Conservation (phyloP, 2,329 filamentous ascomycete genomes). For the Colletotrichum musae region DNA sequence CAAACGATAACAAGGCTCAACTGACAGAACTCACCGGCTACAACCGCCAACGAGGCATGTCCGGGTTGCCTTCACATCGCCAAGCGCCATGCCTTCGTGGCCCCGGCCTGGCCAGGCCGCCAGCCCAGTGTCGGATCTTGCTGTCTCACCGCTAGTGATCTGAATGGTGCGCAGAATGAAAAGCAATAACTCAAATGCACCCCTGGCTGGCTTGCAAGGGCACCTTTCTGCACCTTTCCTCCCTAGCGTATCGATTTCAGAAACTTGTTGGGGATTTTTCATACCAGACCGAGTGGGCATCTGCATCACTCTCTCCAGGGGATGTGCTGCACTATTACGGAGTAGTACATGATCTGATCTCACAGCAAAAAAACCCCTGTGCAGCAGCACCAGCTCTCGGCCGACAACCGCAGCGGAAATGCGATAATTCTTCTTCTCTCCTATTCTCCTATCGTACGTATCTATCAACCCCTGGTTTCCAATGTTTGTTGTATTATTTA, state of each 20-base stretch:
- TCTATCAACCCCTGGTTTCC: too few relatives aligned
- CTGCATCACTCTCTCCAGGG: not conserved
- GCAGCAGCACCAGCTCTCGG: conserved; percentile 2
- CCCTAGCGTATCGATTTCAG: not conserved
- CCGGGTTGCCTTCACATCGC: conserved; percentile 4
- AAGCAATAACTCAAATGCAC: conserved; percentile 23
- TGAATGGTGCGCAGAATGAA: conserved; percentile 14
- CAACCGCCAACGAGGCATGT: not conserved
- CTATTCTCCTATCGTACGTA: too few relatives aligned
- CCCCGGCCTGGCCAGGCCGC: conserved; percentile 16
- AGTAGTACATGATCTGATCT: not conserved
- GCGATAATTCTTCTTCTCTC: not conserved
- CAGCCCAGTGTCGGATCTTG: conserved; percentile 17
- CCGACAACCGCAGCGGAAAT: not conserved
- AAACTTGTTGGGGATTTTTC: conserved; percentile 20
- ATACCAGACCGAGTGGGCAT: not conserved
- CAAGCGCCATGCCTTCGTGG: conserved; percentile 18
- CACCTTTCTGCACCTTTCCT: conserved; percentile 31
- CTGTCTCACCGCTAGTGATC: conserved; percentile 37
- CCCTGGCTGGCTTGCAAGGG: conserved; percentile 38
- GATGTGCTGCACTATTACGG: not conserved
- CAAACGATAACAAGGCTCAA: not conserved
- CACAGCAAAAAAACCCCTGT: not conserved
- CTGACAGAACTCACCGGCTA: not conserved
- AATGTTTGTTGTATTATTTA: too few relatives aligned